phyloP scores from a whole-genome alignment of 2,329 filamentous ascomycete genomes.

The Aureobasidium mangrovei region DNA sequence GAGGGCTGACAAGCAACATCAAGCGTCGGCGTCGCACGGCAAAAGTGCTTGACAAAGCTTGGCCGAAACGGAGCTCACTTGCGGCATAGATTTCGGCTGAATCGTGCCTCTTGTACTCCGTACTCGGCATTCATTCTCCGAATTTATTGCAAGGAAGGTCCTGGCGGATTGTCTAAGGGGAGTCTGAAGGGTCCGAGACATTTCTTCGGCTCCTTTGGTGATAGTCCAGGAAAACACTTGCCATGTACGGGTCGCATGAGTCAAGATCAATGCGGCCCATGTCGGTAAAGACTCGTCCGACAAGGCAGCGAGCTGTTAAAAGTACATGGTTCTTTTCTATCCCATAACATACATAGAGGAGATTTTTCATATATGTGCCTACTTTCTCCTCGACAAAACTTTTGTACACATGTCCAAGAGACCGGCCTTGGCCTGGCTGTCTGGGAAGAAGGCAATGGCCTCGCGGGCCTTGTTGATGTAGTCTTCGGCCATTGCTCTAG shows the following conservation, averaged over 20 bases:
- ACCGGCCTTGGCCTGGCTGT: slow-evolving; percentile 89
- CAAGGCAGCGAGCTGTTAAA: not conserved
- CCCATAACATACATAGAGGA: slow-evolving; percentile 9
- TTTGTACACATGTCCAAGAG: slow-evolving; percentile 91
- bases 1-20: not conserved
- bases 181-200: too few species aligned
- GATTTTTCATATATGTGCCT: slow-evolving; percentile 18
- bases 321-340: slow-evolving; percentile 4
- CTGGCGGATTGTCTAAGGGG: too few species aligned
- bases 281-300: not conserved
- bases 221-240: too few species aligned
- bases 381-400: slow-evolving; percentile 83
- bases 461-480: slow-evolving; percentile 82
- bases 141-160: too few species aligned
- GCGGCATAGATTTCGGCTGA: too few species aligned
- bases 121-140: too few species aligned
- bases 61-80: not conserved
- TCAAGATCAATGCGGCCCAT: too few species aligned
- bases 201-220: too few species aligned
- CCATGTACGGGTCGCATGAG: too few species aligned
- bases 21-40: not conserved
- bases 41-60: slow-evolving; percentile 7
- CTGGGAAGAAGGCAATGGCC: slow-evolving; percentile 76
- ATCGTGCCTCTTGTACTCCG: too few species aligned
- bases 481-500: slow-evolving; percentile 77